These are phyloP conservation scores for Leishmania lainsoni DNA, from an alignment of 208 protist species.

Conservation along the genomic window DNA sequence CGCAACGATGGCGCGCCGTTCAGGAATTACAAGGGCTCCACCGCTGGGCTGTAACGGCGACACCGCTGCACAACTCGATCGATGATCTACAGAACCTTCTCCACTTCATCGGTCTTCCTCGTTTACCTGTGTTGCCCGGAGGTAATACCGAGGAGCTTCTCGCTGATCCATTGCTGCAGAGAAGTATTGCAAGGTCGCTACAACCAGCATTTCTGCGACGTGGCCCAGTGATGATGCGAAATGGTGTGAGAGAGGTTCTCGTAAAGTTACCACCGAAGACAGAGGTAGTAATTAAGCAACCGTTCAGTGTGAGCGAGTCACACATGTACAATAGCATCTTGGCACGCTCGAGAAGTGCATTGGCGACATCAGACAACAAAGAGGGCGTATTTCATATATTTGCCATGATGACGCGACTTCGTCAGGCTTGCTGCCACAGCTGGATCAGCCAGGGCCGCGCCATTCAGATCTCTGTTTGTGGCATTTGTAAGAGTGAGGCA, in stretches of 20 bases:
- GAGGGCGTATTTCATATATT: constrained; percentile 90
- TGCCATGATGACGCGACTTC: constrained; percentile 93
- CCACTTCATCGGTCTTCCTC: constrained; percentile 79
- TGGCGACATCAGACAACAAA: constrained; percentile 64
- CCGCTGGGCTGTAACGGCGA: constrained; percentile 93
- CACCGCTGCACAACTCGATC: constrained; percentile 94
- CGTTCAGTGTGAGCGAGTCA: constrained; percentile 75
- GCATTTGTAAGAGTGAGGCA: constrained; percentile 79
- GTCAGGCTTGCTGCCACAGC: constrained; percentile 92
- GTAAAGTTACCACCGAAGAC: constrained; percentile 83
- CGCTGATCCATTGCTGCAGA: constrained; percentile 76
- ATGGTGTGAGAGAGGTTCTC: constrained; percentile 75
- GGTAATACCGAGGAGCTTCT: constrained; percentile 76
- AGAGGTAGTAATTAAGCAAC: constrained; percentile 65
- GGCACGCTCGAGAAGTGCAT: constrained; percentile 66
- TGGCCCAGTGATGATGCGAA: constrained; percentile 88
- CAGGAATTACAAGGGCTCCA: constrained; percentile 81
- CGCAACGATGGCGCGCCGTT: constrained; percentile 82
- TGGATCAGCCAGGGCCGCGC: constrained; percentile 80
- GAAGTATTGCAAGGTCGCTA: constrained; percentile 82
- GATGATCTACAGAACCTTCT: constrained; percentile 93
- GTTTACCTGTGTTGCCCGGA: constrained; percentile 75
- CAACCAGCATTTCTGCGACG: constrained; percentile 87
- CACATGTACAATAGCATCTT: constrained; percentile 90
- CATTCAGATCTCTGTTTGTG: constrained; percentile 72